Base-by-base conservation (phyloP, 2,329 filamentous ascomycete species). In the Mollisia scopiformis region DNA sequence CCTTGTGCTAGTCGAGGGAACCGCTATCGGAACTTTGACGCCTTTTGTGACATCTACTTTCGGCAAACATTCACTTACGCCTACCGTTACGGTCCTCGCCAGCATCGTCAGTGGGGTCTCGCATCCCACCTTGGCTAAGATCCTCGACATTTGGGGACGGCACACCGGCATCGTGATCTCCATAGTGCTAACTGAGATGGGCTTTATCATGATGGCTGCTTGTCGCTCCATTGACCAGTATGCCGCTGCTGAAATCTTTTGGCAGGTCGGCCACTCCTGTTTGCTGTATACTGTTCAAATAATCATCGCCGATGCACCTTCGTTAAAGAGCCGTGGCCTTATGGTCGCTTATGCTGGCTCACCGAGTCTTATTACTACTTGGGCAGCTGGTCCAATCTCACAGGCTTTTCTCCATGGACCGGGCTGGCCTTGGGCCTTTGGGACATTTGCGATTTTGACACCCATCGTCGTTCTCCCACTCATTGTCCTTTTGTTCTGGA, bases 371-470 rank as follows among this genome's bases (percentile, higher is more conserved):
- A 80, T 85, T 64, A 89, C 87, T 2, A 83, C 85, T 2, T 91
- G 86, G 46, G 82, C 84, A 3, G 81, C 85, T 1, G 82, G 79
- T 19, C 50, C 53, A 14, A 81, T 88, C 61, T 82, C 84, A 0
- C 75, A 82, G n/a, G 75, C 76, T 0, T 82, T 88, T 58, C 76
- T 86, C 50, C 74, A 80, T 2, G 75, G 80, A 3, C 84, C 81
- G 46, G 90, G 84, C 82, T 80, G 86, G n/a, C n/a, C n/a, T 41
- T 91, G 88, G 88, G 87, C 80, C 0, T 90, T 88, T 68, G 88
- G 86, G 30, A 79, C 82, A 65, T 90, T 88, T 73, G 79, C 84
- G 39, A 85, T 91, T 64, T 79, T 90, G 59, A 76, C 85, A 5
- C 87, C 87, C 1, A 73, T 81, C 47, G 78, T 88, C 41, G 84